phyloP scores from a whole-genome alignment of 352 stramenopile species.

The Elongisporangium prolatum region DNA sequence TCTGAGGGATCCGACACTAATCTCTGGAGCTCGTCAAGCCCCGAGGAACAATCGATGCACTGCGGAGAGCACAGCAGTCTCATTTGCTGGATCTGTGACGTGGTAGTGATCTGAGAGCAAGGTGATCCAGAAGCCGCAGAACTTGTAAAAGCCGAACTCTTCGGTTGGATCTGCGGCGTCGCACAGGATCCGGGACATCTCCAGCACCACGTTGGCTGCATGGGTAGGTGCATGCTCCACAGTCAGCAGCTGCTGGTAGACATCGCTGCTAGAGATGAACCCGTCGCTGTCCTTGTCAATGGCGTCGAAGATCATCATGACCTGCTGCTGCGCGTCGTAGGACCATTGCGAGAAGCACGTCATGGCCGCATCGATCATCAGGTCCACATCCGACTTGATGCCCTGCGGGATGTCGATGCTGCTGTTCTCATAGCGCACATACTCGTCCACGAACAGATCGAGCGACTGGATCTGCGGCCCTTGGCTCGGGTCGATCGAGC shows the following conservation, averaged over 20 bases:
- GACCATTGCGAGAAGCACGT: slow-evolving; percentile 40
- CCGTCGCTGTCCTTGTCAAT: slow-evolving; percentile 47
- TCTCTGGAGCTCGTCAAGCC: not conserved
- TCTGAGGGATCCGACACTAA: not conserved
- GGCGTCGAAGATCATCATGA: slow-evolving; percentile 33
- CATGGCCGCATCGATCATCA: slow-evolving; percentile 44
- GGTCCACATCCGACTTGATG: slow-evolving; percentile 54
- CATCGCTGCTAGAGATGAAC: slow-evolving; percentile 38
- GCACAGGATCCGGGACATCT: slow-evolving; percentile 23
- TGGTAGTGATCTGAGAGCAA: slow-evolving; percentile 34
- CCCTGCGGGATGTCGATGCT: slow-evolving; percentile 23
- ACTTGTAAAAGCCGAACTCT: slow-evolving; percentile 47
- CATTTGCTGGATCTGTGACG: slow-evolving; percentile 40
- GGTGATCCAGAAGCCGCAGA: slow-evolving; percentile 48
- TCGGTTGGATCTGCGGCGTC: slow-evolving; percentile 39
- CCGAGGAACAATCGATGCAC: slow-evolving; percentile 41
- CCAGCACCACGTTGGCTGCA: not conserved
- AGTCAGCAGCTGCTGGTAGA: slow-evolving; percentile 35
- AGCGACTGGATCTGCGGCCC: not conserved
- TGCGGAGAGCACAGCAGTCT: slow-evolving; percentile 21
- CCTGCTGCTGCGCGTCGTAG: slow-evolving; percentile 17
- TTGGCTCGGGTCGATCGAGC: not conserved
- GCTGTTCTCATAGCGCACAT: slow-evolving; percentile 21
- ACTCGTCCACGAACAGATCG: slow-evolving; percentile 35
- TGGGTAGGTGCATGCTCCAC: slow-evolving; percentile 21